phyloP scores from a whole-genome alignment of 768 basidiomycete species.

The Pholiota conissans region DNA sequence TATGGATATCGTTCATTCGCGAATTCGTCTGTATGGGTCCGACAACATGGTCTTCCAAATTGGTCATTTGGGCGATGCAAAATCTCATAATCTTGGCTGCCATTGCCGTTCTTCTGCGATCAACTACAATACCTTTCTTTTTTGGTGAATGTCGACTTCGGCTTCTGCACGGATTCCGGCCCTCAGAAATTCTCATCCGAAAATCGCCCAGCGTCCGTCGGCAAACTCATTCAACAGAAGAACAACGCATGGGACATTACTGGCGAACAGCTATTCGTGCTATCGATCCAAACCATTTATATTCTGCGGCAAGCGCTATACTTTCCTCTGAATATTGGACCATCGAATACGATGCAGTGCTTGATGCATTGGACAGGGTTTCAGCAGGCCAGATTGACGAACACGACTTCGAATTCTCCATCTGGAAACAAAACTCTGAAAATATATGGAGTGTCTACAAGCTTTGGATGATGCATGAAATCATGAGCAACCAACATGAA shows the following conservation, averaged over 20 bases:
- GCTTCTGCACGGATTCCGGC: slow-evolving; percentile 27
- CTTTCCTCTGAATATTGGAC: slow-evolving; percentile 32
- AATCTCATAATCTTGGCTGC: slow-evolving; percentile 26
- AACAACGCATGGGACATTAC: slow-evolving; percentile 20
- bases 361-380: slow-evolving; percentile 28
- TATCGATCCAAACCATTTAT: slow-evolving; percentile 27
- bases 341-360: slow-evolving; percentile 26
- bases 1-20: slow-evolving; percentile 13
- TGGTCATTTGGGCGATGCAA: slow-evolving; percentile 27
- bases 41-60: slow-evolving; percentile 11
- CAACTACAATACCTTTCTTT: slow-evolving; percentile 32
- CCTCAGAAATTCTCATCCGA: slow-evolving; percentile 30
- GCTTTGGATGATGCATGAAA: slow-evolving; percentile 30
- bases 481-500: slow-evolving; percentile 29
- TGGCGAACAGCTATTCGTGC: slow-evolving; percentile 26
- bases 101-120: slow-evolving; percentile 24
- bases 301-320: slow-evolving; percentile 28
- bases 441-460: slow-evolving; percentile 26
- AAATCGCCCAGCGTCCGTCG: slow-evolving; percentile 19
- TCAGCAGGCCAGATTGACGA: slow-evolving; percentile 22
- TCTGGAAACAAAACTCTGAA: slow-evolving; percentile 27
- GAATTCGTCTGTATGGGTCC: background rate
- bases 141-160: slow-evolving; percentile 34
- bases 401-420: slow-evolving; percentile 30
- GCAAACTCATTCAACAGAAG: slow-evolving; percentile 11